Evolutionary conservation across 2,329 filamentous ascomycete genomes (phyloP).

Genomic region (Xylariaceae sp.): DNA sequence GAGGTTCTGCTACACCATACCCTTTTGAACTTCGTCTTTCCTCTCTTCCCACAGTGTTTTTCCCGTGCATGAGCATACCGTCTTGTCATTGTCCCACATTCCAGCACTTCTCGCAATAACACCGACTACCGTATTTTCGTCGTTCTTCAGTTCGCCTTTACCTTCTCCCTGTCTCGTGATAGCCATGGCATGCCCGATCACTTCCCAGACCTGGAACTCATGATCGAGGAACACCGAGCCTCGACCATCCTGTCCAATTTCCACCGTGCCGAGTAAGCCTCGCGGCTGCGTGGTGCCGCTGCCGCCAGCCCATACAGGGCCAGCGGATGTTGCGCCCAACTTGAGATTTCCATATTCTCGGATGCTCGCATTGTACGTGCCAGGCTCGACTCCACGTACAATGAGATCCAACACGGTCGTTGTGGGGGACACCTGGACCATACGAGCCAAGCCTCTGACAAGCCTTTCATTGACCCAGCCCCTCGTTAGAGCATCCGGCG

Average conservation of each 20-base stretch:
- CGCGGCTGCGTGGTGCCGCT: constrained; percentile 37
- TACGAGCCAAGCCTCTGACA: constrained; percentile 82
- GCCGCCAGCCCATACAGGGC: constrained; percentile 68
- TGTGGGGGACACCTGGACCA: constrained; percentile 81
- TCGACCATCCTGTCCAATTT: constrained; percentile 70
- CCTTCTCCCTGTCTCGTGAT: constrained; percentile 64
- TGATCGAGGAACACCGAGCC: constrained; percentile 79
- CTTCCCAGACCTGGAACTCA: constrained; percentile 86
- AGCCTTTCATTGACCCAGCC: constrained; percentile 38
- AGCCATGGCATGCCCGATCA: constrained; percentile 90
- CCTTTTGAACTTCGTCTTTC: constrained; percentile 80
- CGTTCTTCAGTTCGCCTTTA: constrained; percentile 62
- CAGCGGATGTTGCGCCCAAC: constrained; percentile 75
- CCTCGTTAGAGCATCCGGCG: constrained; percentile 27
- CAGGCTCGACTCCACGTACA: constrained; percentile 74
- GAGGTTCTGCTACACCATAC: constrained; percentile 67
- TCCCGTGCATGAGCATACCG: constrained; percentile 93
- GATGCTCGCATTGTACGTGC: constrained; percentile 79
- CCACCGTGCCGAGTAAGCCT: constrained; percentile 65
- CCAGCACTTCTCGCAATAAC: constrained; percentile 94
- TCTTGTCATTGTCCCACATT: constrained; percentile 99
- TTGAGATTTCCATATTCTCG: constrained; percentile 85
- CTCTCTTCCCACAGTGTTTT: constrained; percentile 99
- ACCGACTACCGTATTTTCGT: constrained; percentile 81
- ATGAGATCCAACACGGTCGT: constrained; percentile 85